phyloP scores from a whole-genome alignment of 306 rosid species.

The Dryas alaskensis region DNA sequence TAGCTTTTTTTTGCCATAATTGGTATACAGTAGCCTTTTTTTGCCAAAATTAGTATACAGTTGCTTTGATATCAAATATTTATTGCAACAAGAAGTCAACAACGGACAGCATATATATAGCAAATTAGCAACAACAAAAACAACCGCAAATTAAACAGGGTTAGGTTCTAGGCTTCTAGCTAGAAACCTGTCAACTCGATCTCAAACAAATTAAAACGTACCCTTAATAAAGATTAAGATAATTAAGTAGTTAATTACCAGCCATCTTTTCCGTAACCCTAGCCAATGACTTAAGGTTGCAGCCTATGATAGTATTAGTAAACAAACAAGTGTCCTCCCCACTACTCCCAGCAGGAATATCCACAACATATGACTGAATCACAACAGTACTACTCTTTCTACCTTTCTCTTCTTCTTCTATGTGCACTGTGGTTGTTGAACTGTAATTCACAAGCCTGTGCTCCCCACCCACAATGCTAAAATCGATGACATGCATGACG shows the following conservation, averaged over 20 bases:
- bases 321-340: slow-evolving; percentile 60
- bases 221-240: neutral
- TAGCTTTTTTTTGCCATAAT: too few relatives aligned
- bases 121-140: too few relatives aligned
- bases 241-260: neutral
- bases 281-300: slow-evolving; percentile 59
- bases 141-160: neutral
- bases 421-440: slow-evolving; percentile 52
- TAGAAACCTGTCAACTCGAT: neutral
- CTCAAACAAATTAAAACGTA: neutral
- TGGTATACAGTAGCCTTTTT: too few relatives aligned
- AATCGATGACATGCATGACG: slow-evolving; percentile 40
- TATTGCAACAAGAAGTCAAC: slow-evolving; percentile 2
- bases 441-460: slow-evolving; percentile 56
- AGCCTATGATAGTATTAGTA: slow-evolving; percentile 49
- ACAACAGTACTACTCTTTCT: slow-evolving; percentile 37
- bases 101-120: neutral
- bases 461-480: slow-evolving; percentile 67
- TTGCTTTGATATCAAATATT: neutral
- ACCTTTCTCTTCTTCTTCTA: slow-evolving; percentile 24
- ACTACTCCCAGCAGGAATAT: slow-evolving; percentile 49
- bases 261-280: slow-evolving; percentile 35
- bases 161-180: too few relatives aligned
- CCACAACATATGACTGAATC: slow-evolving; percentile 66
- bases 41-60: neutral